Evolutionary conservation across 352 stramenopile genomes (phyloP).

Genomic region (Globisporangium abappressorium): DNA sequence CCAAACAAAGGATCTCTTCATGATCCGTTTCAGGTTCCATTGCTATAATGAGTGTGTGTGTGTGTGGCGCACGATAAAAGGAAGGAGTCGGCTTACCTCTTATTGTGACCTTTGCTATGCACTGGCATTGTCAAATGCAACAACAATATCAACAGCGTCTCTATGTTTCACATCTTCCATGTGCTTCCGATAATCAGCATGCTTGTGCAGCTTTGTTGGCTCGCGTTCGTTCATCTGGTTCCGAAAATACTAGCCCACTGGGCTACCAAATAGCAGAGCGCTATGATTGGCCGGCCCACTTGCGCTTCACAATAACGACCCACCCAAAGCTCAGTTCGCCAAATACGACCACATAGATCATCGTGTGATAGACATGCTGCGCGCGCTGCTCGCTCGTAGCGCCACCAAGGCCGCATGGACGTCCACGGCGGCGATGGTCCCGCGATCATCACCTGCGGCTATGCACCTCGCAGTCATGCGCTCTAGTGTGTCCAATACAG

Average conservation of each 20-base stretch:
- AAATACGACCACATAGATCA: slow-evolving; percentile 18
- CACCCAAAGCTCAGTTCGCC: slow-evolving; percentile 18
- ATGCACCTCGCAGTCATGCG: background rate
- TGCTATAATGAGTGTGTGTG: background rate
- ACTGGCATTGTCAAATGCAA: background rate
- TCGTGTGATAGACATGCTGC: slow-evolving; percentile 17
- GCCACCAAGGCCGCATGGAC: slow-evolving; percentile 1
- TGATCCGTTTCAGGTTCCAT: background rate
- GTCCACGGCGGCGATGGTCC: background rate
- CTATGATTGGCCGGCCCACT: background rate
- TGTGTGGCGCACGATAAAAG: no score
- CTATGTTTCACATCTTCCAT: background rate
- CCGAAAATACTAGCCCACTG: background rate
- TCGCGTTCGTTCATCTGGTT: background rate
- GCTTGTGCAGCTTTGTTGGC: background rate
- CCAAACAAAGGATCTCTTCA: background rate
- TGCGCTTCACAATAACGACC: slow-evolving; percentile 23
- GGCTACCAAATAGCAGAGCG: background rate
- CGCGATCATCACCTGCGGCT: background rate
- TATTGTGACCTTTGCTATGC: background rate
- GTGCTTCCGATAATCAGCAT: background rate
- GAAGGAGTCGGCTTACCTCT: no score
- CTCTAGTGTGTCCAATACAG: background rate
- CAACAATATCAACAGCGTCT: background rate
- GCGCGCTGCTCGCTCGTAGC: slow-evolving; percentile 12